Evolutionary conservation across 208 protist species (phyloP).

Genomic region (Naegleria fowleri): DNA sequence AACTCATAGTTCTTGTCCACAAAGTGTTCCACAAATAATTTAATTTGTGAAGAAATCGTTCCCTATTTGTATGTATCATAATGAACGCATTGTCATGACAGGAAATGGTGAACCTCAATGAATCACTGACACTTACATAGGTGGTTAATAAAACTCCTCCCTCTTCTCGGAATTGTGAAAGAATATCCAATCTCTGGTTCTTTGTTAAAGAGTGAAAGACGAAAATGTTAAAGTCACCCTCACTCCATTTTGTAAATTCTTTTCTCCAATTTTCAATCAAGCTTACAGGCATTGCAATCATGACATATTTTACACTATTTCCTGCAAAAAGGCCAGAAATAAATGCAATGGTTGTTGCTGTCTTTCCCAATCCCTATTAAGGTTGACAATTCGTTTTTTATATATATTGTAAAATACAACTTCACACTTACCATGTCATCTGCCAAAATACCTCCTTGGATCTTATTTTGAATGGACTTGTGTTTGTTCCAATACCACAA

Average conservation of each 20-base stretch:
- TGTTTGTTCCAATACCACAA: slow-evolving; percentile 23
- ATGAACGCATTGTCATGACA: too few relatives aligned
- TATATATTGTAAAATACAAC: not conserved
- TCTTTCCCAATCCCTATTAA: not conserved
- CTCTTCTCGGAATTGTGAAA: not conserved
- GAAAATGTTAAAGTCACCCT: not conserved
- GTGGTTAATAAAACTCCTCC: slow-evolving; percentile 19
- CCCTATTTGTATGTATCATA: not conserved
- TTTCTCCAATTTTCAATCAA: slow-evolving; percentile 25
- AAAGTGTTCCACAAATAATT: not conserved
- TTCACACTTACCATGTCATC: slow-evolving; percentile 3
- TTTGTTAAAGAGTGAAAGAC: not conserved
- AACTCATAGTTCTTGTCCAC: slow-evolving; percentile 30
- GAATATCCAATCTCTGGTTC: not conserved
- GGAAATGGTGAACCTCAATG: too few relatives aligned
- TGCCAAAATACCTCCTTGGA: slow-evolving; percentile 13
- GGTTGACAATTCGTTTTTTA: not conserved
- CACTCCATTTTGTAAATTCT: not conserved
- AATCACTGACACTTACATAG: not conserved
- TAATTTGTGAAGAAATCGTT: not conserved
- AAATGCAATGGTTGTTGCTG: not conserved
- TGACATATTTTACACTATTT: not conserved
- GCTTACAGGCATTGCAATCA: slow-evolving; percentile 12
- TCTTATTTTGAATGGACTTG: not conserved
- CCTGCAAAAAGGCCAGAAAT: not conserved